A percentile compares a stretch with the other conserved stretches of the same genome.
These are phyloP conservation scores for Isoetes taiwanensis DNA, from an alignment of 75 land plant genomes.

Conservation along the genomic window DNA sequence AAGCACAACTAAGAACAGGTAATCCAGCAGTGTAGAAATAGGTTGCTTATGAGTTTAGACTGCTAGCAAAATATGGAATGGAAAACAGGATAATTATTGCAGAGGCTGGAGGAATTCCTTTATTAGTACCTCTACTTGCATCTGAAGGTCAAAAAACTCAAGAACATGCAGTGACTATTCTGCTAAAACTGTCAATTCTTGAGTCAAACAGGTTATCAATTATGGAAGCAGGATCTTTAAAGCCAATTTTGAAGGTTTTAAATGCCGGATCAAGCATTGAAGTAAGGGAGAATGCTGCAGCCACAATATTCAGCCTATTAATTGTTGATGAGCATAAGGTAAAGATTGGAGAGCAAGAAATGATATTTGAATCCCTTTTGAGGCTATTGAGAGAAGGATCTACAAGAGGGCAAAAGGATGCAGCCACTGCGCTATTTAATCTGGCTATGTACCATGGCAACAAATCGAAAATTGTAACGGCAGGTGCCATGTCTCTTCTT, in stretches of 20 bases:
- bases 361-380: not conserved
- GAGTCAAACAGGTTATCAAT: not conserved
- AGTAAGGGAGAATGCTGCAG: slow-evolving; percentile 6
- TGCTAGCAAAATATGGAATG: slow-evolving; percentile 1
- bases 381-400: not conserved
- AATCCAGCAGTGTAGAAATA: not conserved
- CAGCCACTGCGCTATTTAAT: not conserved
- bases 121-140: not conserved
- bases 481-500: not conserved
- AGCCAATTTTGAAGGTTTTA: not conserved
- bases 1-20: too few species aligned
- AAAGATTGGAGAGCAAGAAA: not conserved
- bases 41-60: slow-evolving; percentile 2
- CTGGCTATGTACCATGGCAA: not conserved
- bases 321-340: not conserved
- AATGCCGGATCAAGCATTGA: not conserved
- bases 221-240: not conserved
- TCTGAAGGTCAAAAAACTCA: not conserved
- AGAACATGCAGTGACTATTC: not conserved
- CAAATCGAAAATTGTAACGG: not conserved
- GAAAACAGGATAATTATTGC: slow-evolving; percentile 2
- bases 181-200: slow-evolving; percentile 1
- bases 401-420: not conserved
- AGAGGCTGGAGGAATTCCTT: not conserved
- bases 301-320: slow-evolving; percentile 1